Percentiles rank a stretch among this genome's conserved stretches.
phyloP scores from a whole-genome alignment of 768 basidiomycete species.

The Rhodosporidiobolus odoratus region DNA sequence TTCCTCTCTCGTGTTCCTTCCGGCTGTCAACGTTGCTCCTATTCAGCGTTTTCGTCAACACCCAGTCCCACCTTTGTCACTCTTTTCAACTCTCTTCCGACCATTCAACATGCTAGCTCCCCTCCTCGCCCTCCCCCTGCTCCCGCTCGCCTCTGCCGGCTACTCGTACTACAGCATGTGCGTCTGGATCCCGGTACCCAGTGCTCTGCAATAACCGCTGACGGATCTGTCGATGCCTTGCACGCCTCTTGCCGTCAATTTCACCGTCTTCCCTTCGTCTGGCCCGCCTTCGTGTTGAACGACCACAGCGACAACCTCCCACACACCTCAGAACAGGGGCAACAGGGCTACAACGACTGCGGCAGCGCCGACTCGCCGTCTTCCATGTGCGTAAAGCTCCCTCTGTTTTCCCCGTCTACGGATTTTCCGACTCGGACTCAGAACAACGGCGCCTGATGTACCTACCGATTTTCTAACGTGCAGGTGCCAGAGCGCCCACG shows the following conservation, averaged over 20 bases:
- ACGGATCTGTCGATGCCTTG: neutral
- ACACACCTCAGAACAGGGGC: neutral
- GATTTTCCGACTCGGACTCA: too few species aligned
- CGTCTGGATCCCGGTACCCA: neutral
- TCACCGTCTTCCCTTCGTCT: neutral
- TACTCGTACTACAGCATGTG: neutral
- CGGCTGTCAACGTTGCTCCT: too few species aligned
- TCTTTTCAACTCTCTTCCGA: neutral
- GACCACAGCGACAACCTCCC: neutral
- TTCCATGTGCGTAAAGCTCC: constrained; percentile 54
- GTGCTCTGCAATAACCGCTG: neutral
- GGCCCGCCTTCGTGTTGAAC: neutral
- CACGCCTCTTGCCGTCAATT: neutral
- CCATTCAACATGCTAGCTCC: neutral
- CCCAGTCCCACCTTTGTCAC: neutral
- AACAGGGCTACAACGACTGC: constrained; percentile 50
- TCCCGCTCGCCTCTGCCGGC: constrained; percentile 19
- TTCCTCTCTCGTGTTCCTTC: too few species aligned
- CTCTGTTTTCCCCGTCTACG: neutral
- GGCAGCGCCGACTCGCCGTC: constrained; percentile 56
- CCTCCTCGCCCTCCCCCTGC: constrained; percentile 2
- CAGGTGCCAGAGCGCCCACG: constrained; percentile 31
- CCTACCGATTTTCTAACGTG: too few species aligned
- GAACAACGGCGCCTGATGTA: too few species aligned
- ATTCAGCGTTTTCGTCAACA: neutral